These are phyloP conservation scores for Protomyces macrosporus DNA, from an alignment of 1,139 yeast genomes.

Conservation along the genomic window DNA sequence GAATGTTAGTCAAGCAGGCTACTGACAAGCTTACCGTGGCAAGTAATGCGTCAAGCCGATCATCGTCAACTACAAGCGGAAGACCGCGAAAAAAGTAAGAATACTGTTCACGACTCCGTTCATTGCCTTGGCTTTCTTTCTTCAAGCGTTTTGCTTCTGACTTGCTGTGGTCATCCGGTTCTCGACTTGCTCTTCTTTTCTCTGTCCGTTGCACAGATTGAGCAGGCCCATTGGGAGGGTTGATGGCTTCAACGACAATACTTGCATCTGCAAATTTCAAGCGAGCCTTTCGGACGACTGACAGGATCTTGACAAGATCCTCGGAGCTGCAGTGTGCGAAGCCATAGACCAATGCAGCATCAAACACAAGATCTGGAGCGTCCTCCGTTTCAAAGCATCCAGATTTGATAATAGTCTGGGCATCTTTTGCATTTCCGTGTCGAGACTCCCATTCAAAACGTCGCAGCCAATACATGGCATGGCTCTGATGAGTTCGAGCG, in stretches of 20 bases:
- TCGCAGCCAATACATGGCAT: constrained; percentile 50
- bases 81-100: too few relatives aligned
- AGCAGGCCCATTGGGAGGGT: too few relatives aligned
- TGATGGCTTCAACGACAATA: not conserved
- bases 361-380: constrained; percentile 50
- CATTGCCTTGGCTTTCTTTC: too few relatives aligned
- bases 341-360: constrained; percentile 47
- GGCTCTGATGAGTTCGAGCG: constrained; percentile 37
- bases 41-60: too few relatives aligned
- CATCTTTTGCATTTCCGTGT: constrained; percentile 33
- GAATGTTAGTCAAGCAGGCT: not conserved
- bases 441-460: constrained; percentile 44
- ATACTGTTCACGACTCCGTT: too few relatives aligned
- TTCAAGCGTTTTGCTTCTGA: too few relatives aligned
- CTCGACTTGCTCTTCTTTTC: too few relatives aligned
- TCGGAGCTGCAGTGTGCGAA: constrained; percentile 40
- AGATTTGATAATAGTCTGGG: constrained; percentile 36
- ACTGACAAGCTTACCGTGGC: too few relatives aligned
- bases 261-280: not conserved
- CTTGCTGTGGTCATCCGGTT: too few relatives aligned
- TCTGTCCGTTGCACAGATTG: too few relatives aligned
- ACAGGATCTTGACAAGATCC: constrained; percentile 35
- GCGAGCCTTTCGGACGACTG: constrained; percentile 19
- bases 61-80: too few relatives aligned
- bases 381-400: constrained; percentile 43